Base-by-base conservation (phyloP, 1,284 basidiomycete species). In the Moesziomyces aphidis region DNA sequence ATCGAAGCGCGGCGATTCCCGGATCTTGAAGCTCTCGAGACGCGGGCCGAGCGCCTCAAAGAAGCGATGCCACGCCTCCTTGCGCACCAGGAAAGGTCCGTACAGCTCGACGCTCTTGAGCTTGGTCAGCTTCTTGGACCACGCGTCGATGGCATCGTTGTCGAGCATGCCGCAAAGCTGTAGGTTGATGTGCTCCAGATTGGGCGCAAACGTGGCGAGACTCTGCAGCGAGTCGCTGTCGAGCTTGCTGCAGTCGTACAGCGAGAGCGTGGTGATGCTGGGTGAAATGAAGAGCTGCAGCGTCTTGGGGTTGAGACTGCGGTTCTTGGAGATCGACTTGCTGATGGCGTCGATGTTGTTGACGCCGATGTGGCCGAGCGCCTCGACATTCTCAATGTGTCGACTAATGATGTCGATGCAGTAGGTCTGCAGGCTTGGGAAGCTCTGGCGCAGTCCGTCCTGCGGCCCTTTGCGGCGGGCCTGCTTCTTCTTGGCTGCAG, bases 321-420 rank as follows among this genome's bases (percentile, higher is more conserved):
- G 89, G 79, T 92, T 94, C 85, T 93, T 93, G 44, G 92, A 91
- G 43, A 99, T 88, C 21, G 94, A 91, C 55, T 77, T 78, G 67
- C 79, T 78, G 70, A 83, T 73, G 4, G 71, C 70, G n/a, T 83
- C 81, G 52, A 75, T 57, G 63, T 80, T 83, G 48, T 64, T 55
- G 1, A 88, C 80, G 1, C 94, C 93, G 58, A 97, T 92, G 77
- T 94, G 91, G 0, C 95, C 94, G 6, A 98, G 87, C 0, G 92
- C 91, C 70, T 97, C 95, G 17, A 97, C 91, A 70, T 95, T 91
- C 65, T 95, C 90, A 61, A 98, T 97, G 81, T 94, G 90, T 51
- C 90, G 88, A 28, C 92, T 91, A 63, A 98, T 90, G 31, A 97
- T 86, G 91, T 95, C 87, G 50, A 96, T 93, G 79, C 94, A 96